Evolutionary conservation across 176 grass and related monocot species (phyloP).

Genomic region (Hsuehochloa calcarea): DNA sequence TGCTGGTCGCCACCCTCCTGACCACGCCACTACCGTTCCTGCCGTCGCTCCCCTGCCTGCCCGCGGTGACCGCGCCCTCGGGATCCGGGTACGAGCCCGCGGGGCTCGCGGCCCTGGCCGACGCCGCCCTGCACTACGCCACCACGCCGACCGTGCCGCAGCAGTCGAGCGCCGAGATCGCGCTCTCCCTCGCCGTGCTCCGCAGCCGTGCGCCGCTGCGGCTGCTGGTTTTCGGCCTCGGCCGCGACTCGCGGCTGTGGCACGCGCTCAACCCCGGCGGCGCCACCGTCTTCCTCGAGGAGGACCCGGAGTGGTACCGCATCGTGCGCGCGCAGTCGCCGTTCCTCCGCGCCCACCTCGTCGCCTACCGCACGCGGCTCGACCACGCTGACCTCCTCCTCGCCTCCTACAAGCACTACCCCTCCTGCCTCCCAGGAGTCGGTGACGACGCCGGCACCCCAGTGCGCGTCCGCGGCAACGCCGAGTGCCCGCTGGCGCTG

Average conservation of each 20-base stretch:
- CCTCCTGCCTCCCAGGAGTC: slow-evolving; percentile 4
- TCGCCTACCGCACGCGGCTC: slow-evolving; percentile 49
- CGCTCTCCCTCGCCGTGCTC: slow-evolving; percentile 47
- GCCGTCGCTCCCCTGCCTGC: neutral
- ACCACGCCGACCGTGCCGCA: slow-evolving; percentile 38
- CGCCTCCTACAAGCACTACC: neutral
- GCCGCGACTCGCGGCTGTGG: slow-evolving; percentile 55
- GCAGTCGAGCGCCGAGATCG: slow-evolving; percentile 54
- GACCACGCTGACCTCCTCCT: slow-evolving; percentile 42
- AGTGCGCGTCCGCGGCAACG: slow-evolving; percentile 15
- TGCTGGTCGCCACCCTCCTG: neutral
- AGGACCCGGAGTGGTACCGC: slow-evolving; percentile 49
- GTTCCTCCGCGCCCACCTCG: slow-evolving; percentile 48
- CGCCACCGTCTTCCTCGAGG: slow-evolving; percentile 65
- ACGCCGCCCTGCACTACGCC: slow-evolving; percentile 28
- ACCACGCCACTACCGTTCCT: neutral
- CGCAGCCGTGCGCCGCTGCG: slow-evolving; percentile 46
- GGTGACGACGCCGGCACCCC: neutral
- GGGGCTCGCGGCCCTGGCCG: slow-evolving; percentile 8
- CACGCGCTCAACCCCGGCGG: slow-evolving; percentile 63
- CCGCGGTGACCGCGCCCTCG: neutral
- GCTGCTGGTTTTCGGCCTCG: slow-evolving; percentile 49
- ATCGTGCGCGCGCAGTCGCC: slow-evolving; percentile 21
- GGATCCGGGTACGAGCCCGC: slow-evolving; percentile 29
- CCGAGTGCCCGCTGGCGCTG: slow-evolving; percentile 59